phyloP scores from a whole-genome alignment of 108 stramenopile genomes.

The Craspedostauros australis region DNA sequence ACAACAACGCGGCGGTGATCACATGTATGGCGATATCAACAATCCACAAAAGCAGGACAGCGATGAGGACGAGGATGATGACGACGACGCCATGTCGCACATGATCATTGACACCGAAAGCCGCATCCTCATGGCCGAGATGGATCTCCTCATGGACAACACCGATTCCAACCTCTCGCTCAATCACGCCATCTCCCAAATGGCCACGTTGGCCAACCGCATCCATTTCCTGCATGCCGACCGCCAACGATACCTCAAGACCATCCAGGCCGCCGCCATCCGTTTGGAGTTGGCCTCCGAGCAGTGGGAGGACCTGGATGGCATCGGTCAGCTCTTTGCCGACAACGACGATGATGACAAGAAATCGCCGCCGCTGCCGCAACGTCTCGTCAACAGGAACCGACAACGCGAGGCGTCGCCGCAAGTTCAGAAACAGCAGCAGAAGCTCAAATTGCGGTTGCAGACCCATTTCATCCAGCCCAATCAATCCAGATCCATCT shows the following conservation, averaged over 20 bases:
- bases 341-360: too few species aligned
- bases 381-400: too few species aligned
- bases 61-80: conserved; percentile 6
- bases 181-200: conserved; percentile 40
- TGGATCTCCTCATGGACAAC: conserved; percentile 32
- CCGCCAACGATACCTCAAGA: conserved; percentile 39
- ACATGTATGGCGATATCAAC: too few species aligned
- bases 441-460: background rate
- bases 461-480: background rate
- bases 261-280: conserved; percentile 33
- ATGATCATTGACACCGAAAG: too few species aligned
- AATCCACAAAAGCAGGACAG: too few species aligned
- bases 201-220: conserved; percentile 35
- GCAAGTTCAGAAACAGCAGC: background rate
- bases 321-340: conserved; percentile 30
- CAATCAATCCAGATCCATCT: conserved; percentile 3
- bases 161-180: conserved; percentile 35
- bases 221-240: conserved; percentile 47
- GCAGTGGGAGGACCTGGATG: conserved; percentile 50
- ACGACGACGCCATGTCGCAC: conserved; percentile 12
- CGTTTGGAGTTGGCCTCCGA: conserved; percentile 20
- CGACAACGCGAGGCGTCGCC: background rate
- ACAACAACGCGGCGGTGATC: too few species aligned
- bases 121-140: conserved; percentile 52
- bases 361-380: too few species aligned